A percentile compares a stretch with the other conserved stretches of the same genome.
These are phyloP conservation scores for Porogramme epimiltina DNA, from an alignment of 1,284 basidiomycete genomes.

Conservation along the genomic window DNA sequence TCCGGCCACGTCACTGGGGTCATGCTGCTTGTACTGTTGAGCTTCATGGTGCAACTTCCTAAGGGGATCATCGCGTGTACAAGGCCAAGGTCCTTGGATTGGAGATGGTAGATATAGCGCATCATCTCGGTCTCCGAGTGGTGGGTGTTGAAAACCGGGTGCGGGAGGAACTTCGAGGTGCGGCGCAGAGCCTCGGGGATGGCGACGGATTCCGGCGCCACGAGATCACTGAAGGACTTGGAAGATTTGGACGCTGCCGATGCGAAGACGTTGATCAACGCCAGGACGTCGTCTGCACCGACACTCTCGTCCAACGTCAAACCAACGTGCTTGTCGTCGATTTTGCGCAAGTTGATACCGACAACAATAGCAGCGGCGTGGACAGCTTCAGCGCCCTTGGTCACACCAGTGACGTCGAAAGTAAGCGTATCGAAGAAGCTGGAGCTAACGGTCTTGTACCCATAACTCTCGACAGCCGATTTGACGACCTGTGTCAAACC, in stretches of 20 bases:
- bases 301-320: slow-evolving; percentile 95
- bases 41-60: slow-evolving; percentile 96
- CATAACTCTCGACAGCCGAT: slow-evolving; percentile 67
- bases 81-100: slow-evolving; percentile 93
- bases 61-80: slow-evolving; percentile 97
- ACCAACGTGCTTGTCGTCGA: slow-evolving; percentile 82
- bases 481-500: slow-evolving; percentile 85
- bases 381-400: slow-evolving; percentile 62
- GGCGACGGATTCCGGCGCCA: slow-evolving; percentile 38
- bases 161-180: slow-evolving; percentile 77
- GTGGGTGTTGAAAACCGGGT: slow-evolving; percentile 93
- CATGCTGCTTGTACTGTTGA: slow-evolving; percentile 97
- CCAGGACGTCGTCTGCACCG: slow-evolving; percentile 71
- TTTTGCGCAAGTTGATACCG: slow-evolving; percentile 83
- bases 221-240: slow-evolving; percentile 44
- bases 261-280: slow-evolving; percentile 84
- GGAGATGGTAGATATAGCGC: slow-evolving; percentile 92
- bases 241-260: slow-evolving; percentile 48
- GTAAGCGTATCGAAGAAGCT: slow-evolving; percentile 94
- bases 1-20: slow-evolving; percentile 94
- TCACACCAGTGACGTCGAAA: slow-evolving; percentile 72
- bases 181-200: slow-evolving; percentile 69
- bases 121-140: slow-evolving; percentile 99
- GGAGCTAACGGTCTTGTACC: slow-evolving; percentile 67
- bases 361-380: slow-evolving; percentile 71